Evolutionary conservation across 768 basidiomycete genomes (phyloP).

Genomic region (Mycena kentingensis): DNA sequence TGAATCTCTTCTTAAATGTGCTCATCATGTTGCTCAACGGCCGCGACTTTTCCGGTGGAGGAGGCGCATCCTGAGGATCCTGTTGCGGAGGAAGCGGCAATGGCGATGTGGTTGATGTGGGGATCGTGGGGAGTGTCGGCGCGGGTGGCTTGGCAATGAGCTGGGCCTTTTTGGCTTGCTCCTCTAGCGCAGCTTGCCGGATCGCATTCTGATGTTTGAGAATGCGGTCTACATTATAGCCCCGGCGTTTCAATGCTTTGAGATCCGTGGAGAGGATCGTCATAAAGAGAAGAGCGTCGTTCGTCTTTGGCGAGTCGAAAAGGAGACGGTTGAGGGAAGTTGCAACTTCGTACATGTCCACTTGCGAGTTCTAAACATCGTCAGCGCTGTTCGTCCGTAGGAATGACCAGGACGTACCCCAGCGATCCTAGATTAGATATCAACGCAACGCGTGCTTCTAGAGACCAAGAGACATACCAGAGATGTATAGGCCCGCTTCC

Average conservation of each 20-base stretch:
- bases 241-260: slow-evolving; percentile 75
- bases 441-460: background rate
- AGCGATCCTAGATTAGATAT: slow-evolving; percentile 47
- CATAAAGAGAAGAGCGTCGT: slow-evolving; percentile 89
- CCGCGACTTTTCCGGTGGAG: slow-evolving; percentile 8
- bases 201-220: slow-evolving; percentile 80
- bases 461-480: slow-evolving; percentile 34
- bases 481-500: slow-evolving; percentile 65
- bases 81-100: slow-evolving; percentile 1
- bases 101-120: slow-evolving; percentile 8
- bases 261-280: slow-evolving; percentile 93
- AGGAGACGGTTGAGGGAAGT: slow-evolving; percentile 78
- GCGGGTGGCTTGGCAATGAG: slow-evolving; percentile 30
- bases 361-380: slow-evolving; percentile 65
- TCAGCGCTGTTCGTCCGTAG: too few species aligned
- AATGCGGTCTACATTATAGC: slow-evolving; percentile 93
- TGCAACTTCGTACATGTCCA: slow-evolving; percentile 93
- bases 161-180: slow-evolving; percentile 36
- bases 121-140: slow-evolving; percentile 11
- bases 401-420: too few species aligned
- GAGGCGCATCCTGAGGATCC: slow-evolving; percentile 3
- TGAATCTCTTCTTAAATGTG: slow-evolving; percentile 32
- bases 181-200: slow-evolving; percentile 51
- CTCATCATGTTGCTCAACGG: slow-evolving; percentile 13
- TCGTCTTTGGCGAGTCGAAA: slow-evolving; percentile 76